Conservation (phyloP, 495 filamentous ascomycete species). For the Penicillium paxilli region DNA sequence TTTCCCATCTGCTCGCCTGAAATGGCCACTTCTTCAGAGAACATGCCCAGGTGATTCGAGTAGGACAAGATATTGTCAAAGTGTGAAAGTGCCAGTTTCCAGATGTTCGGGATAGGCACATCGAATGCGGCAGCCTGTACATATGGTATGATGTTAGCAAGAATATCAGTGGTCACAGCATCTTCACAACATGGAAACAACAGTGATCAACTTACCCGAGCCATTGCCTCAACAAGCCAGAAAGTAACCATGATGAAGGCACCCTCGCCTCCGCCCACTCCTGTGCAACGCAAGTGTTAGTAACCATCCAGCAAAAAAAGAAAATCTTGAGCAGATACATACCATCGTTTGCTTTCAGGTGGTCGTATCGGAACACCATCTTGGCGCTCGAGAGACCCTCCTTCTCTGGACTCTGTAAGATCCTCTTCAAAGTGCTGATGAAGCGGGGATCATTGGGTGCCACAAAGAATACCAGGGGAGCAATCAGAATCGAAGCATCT, state of each 20-base stretch:
- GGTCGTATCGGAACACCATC: slow-evolving; percentile 71
- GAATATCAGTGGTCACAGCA: background rate
- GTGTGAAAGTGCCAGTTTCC: slow-evolving; percentile 60
- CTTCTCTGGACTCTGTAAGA: slow-evolving; percentile 65
- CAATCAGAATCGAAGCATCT: slow-evolving; percentile 70
- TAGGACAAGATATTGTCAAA: slow-evolving; percentile 76
- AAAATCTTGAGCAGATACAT: slow-evolving; percentile 15
- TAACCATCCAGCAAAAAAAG: background rate
- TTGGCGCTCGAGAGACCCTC: slow-evolving; percentile 71
- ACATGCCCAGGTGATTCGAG: slow-evolving; percentile 72
- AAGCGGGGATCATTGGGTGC: slow-evolving; percentile 72
- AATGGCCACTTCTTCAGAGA: slow-evolving; percentile 71
- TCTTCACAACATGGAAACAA: background rate
- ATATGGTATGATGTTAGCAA: background rate
- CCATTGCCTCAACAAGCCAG: slow-evolving; percentile 76
- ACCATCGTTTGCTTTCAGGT: slow-evolving; percentile 65
- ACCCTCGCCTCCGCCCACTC: slow-evolving; percentile 72
- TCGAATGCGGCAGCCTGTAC: slow-evolving; percentile 40
- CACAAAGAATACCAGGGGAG: slow-evolving; percentile 74
- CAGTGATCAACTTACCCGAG: slow-evolving; percentile 49
- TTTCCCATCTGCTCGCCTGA: slow-evolving; percentile 73
- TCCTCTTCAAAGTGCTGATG: slow-evolving; percentile 64
- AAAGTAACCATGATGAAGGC: slow-evolving; percentile 79
- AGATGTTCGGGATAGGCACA: slow-evolving; percentile 63
- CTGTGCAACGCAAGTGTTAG: slow-evolving; percentile 37